Base-by-base conservation (phyloP, 805 yeast species). In the Kluyveromyces lactis region DNA sequence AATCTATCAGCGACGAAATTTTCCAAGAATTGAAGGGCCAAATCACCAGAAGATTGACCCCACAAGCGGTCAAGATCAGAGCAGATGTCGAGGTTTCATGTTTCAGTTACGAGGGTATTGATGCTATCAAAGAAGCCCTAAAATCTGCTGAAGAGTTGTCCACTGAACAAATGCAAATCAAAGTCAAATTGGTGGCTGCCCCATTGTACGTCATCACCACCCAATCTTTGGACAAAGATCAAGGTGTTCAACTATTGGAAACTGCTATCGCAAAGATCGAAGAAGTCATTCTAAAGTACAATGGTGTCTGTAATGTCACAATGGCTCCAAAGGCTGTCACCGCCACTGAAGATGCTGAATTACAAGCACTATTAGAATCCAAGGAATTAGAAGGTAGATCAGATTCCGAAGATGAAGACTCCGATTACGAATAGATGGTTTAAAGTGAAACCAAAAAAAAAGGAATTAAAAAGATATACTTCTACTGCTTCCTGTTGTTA, bases 271-370 rank as follows among this genome's bases (percentile, higher is more conserved):
- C 74, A 49, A 78, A 73, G 51, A 83, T 92, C 47, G 72, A 75
- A 44, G 76, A 74, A 52, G 71, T 79, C 36, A 87, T 92, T 55
- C 73, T 73, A 44, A 69, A 72, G 16, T 72, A 76, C 40, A 95
- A 86, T 39, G 98, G 98, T 58, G 75, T 77, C 42, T 82, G 95
- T 63, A 86, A 84, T 51, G 82, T 90, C 48, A 87, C 94, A 40
- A 90, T 90, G 97, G 90, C 95, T 54, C 97, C 98, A 59, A 90
- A 89, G 77, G 97, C 97, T 31, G 97, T 92, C 50, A 87, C 97
- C 42, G 97, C 95, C 45, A 85, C 92, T 44, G 98, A 92, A 63
- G 98, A 92, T 64, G 97, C 96, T 44, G 97, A 89, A 68, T 77
- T 92, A 58, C 95, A 87, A 66, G 95, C 95, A 45, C 75, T 92